phyloP scores from a whole-genome alignment of 2,329 filamentous ascomycete genomes.

The Mollisiaceae sp. region DNA sequence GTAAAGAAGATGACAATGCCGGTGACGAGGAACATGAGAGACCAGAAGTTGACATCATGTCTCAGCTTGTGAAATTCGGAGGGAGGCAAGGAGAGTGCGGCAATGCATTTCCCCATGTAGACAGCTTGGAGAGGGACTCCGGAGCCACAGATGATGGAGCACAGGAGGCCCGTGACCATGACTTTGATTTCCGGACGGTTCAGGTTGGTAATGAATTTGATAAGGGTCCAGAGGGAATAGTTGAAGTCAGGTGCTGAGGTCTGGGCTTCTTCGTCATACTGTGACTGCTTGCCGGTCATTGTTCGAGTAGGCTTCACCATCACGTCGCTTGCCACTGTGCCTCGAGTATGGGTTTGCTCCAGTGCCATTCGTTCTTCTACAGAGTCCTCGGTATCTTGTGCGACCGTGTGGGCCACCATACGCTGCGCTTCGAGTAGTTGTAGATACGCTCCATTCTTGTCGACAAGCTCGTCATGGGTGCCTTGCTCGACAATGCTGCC shows the following conservation, averaged over 20 bases:
- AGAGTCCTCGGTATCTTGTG: background rate
- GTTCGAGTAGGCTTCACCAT: slow-evolving; percentile 7
- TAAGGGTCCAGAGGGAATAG: slow-evolving; percentile 72
- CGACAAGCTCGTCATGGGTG: slow-evolving; percentile 72
- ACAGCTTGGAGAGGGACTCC: slow-evolving; percentile 43
- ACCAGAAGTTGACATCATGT: slow-evolving; percentile 43
- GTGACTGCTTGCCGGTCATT: background rate
- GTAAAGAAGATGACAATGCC: slow-evolving; percentile 46
- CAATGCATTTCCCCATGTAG: slow-evolving; percentile 36
- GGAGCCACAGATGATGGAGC: slow-evolving; percentile 44
- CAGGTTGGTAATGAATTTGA: slow-evolving; percentile 78
- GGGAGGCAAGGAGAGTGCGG: slow-evolving; percentile 31
- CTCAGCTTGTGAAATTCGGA: slow-evolving; percentile 26
- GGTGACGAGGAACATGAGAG: slow-evolving; percentile 53
- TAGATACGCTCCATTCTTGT: slow-evolving; percentile 63
- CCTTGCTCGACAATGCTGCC: slow-evolving; percentile 75
- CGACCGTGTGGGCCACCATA: background rate
- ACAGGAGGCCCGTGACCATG: slow-evolving; percentile 51
- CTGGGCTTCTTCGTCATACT: background rate
- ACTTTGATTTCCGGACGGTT: slow-evolving; percentile 60
- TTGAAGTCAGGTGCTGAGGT: background rate
- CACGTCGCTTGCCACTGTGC: background rate
- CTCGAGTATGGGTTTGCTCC: background rate
- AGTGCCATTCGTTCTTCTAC: background rate
- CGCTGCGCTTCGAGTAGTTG: slow-evolving; percentile 14